Base-by-base conservation (phyloP, 2,329 filamentous ascomycete genomes). In the Aspergillus sp. region DNA sequence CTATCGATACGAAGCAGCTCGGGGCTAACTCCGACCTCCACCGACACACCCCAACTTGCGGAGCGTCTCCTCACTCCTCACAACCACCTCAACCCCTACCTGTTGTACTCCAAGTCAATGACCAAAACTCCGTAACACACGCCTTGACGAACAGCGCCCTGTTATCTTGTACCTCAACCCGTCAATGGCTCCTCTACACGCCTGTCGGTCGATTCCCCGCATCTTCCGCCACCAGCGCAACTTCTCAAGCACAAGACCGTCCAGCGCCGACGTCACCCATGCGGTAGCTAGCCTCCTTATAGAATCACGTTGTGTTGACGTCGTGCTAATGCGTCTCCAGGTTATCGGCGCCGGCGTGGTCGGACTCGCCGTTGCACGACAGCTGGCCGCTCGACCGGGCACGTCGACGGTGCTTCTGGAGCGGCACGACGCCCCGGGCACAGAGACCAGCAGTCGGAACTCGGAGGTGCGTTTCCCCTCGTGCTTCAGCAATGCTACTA, bases 381-480 rank as follows among this genome's bases (percentile, higher is more conserved):
- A 86, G 57, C 81, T 96, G 20, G 85, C 91, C 49, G 71, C 74
- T 53, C 76, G 79, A 54, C 77, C 84, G 29, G 76, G 79, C 17
- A 79, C 81, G 5, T 84, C 83, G 2, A 93, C 89, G 0, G 79
- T 96, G 11, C 78, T 96, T 49, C 84, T 97, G 1, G 92, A 97
- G 73, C 85, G 88, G 21, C 89, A 96, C 76, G 72, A 78, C 19
- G 79, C 81, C 47, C 80, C 89, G 21, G 92, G 92, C 46, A 93
- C 85, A 23, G 92, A 97, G 76, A 96, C 91, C 0, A 92, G 88
- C 57, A 89, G 88, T 59, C 86, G 92, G 61, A 97, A 96, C 76
- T 93, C 88, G 66, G 92, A 97, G 81, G 83, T 84, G 64, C 52
- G 29, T 29, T 19, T 42, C 17, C 16, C 32, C 38, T 4, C 21